phyloP scores from a whole-genome alignment of 2,329 filamentous ascomycete genomes.

The Penicillium fuscoglaucum region DNA sequence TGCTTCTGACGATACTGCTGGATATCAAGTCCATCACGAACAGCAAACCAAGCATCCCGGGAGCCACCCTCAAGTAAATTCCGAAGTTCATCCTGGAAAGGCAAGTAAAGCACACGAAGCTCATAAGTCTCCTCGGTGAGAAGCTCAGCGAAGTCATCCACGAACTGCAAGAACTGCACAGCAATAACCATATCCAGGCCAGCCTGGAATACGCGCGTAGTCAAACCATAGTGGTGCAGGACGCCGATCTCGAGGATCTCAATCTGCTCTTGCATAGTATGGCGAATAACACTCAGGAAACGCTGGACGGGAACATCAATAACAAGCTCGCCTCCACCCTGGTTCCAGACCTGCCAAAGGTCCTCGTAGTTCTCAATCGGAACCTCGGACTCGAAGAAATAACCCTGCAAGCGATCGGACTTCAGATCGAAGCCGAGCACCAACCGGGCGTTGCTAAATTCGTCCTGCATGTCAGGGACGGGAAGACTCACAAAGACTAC shows the following conservation, averaged over 20 bases:
- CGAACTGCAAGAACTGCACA: constrained; percentile 34
- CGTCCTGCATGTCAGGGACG: constrained; percentile 18
- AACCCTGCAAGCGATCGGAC: constrained; percentile 25
- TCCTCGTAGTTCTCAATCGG: constrained; percentile 26
- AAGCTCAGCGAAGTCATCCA: constrained; percentile 30
- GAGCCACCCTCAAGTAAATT: constrained; percentile 30
- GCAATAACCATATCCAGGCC: constrained; percentile 36
- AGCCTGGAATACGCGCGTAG: constrained; percentile 19
- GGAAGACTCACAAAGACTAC: constrained; percentile 21
- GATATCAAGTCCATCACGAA: constrained; percentile 1
- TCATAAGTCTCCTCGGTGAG: constrained; percentile 6
- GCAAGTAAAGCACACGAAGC: constrained; percentile 13
- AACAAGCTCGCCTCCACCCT: constrained; percentile 19
- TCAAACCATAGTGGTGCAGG: constrained; percentile 26
- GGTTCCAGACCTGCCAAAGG: constrained; percentile 23
- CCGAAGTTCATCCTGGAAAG: constrained; percentile 28
- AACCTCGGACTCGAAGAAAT: constrained; percentile 28
- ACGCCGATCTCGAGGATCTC: constrained; percentile 25
- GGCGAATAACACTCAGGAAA: constrained; percentile 24
- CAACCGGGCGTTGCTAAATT: constrained; percentile 26
- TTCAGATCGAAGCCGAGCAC: constrained; percentile 32
- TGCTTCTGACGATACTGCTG: constrained; percentile 11
- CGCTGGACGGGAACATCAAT: constrained; percentile 26
- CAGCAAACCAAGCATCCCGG: constrained; percentile 31
- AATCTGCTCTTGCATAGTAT: constrained; percentile 18